phyloP scores from a whole-genome alignment of 1,284 basidiomycete genomes.

The Tylopilus sp. region DNA sequence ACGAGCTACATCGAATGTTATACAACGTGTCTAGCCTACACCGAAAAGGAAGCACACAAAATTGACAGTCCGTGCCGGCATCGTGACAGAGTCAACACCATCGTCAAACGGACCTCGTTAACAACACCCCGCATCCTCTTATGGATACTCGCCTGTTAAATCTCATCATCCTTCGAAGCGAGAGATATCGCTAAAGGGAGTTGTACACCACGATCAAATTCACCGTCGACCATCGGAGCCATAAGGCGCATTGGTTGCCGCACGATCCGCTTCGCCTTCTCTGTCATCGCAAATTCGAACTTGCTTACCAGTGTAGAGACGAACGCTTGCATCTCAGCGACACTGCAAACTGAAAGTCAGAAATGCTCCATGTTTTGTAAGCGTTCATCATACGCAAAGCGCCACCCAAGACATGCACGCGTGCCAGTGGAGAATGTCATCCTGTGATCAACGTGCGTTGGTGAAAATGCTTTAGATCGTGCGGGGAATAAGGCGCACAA shows the following conservation, averaged over 20 bases:
- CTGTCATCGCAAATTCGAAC: slow-evolving; percentile 44
- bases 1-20: no score
- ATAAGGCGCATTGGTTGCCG: slow-evolving; percentile 42
- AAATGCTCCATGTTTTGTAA: background rate
- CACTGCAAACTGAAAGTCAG: slow-evolving; percentile 20
- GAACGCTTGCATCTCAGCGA: slow-evolving; percentile 51
- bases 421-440: slow-evolving; percentile 43
- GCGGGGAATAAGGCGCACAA: slow-evolving; percentile 33
- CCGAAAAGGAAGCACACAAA: no score
- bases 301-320: slow-evolving; percentile 44
- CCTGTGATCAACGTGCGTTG: slow-evolving; percentile 20
- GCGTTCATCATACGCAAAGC: background rate
- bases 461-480: background rate
- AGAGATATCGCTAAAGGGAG: slow-evolving; percentile 44
- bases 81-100: no score
- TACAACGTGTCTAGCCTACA: no score
- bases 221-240: slow-evolving; percentile 45
- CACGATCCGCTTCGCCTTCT: slow-evolving; percentile 36
- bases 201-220: slow-evolving; percentile 46
- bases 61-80: no score
- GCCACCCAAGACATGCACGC: slow-evolving; percentile 39
- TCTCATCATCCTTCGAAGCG: slow-evolving; percentile 30
- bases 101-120: no score
- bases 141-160: no score
- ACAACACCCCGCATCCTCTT: no score